phyloP scores from a whole-genome alignment of 495 filamentous ascomycete species.

The Saxophila tyrrhenica region DNA sequence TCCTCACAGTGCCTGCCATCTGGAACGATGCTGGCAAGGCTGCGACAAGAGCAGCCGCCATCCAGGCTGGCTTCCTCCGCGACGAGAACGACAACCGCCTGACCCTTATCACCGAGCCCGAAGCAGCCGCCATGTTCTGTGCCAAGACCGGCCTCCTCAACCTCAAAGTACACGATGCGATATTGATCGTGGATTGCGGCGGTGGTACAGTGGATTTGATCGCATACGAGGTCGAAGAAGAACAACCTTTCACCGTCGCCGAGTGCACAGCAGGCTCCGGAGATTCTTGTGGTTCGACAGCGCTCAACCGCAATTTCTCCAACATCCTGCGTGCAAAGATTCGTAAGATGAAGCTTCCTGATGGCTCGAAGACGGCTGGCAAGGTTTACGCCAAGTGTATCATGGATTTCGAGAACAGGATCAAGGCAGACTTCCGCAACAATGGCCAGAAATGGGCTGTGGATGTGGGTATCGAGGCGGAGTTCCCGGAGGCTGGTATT shows the following conservation, averaged over 20 bases:
- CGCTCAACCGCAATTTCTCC: constrained; percentile 63
- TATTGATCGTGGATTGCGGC: constrained; percentile 65
- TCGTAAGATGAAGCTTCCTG: constrained; percentile 65
- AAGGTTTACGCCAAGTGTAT: constrained; percentile 70
- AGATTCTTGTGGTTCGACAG: constrained; percentile 63
- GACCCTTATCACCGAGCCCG: constrained; percentile 60
- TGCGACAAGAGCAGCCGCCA: constrained; percentile 58
- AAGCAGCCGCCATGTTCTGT: constrained; percentile 63
- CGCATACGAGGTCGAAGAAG: constrained; percentile 66
- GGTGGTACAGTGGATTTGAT: constrained; percentile 68
- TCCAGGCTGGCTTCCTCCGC: constrained; percentile 62
- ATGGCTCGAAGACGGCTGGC: constrained; percentile 62
- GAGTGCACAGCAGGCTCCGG: constrained; percentile 67
- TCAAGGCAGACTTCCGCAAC: constrained; percentile 72
- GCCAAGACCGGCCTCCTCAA: constrained; percentile 63
- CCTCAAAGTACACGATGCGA: constrained; percentile 61
- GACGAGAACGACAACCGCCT: constrained; percentile 67
- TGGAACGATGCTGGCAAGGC: constrained; percentile 71
- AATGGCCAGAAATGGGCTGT: constrained; percentile 71
- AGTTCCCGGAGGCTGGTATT: constrained; percentile 65
- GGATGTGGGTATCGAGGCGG: constrained; percentile 64
- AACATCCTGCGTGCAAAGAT: constrained; percentile 68
- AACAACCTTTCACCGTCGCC: constrained; percentile 61
- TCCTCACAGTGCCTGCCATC: constrained; percentile 61
- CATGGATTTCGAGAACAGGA: constrained; percentile 71